Evolutionary conservation across 768 basidiomycete genomes (phyloP), one percentile per base, ranked within the genome.

Genomic region (Suillus cothurnatus): DNA sequence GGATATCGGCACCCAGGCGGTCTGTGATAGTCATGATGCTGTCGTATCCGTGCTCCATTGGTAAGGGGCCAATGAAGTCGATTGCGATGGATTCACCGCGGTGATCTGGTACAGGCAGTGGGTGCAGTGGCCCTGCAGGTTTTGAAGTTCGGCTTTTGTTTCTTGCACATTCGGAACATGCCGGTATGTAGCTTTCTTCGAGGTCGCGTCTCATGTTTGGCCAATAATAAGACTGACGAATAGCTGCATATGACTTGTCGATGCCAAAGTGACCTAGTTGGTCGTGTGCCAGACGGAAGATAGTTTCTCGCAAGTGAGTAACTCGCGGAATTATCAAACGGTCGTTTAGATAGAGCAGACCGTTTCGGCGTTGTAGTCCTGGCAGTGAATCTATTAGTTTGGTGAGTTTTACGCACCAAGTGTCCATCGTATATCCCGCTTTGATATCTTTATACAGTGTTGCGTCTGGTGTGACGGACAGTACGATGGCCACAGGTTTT

Each of bases 21-120:
- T 45, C 45, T 0, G 71, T 77, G 34, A 71, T 68, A 1, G 74
- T 70, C 17, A 73, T 61, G 28, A 78, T 63, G n/a, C 50, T 67
- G 43, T 80, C 64, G 61, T 57, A 72, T 0, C 77, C 77, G 1
- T 72, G 23, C 12, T 80, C 78, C 5, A 61, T 38, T 0, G 76
- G 80, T 0, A 80, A 55, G 0, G 77, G 80, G 0, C 78, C 78
- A 15, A 81, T 67, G 55, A 81, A 78, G 62, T 79, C 75, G 4
- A 78, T 72, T 0, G 71, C 68, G 2, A 43, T 8, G 1, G 19
- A 43, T 4, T 43, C 43, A 0, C 45, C 21, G 3, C 21, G 8
- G 6, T 45, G 77, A 21, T 75, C 69, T 0, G 71, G 73, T 0
- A 75, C 60, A 0, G 74, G 68, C 0, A 76, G 65, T 0, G 69